Base-by-base conservation (phyloP, 768 basidiomycete genomes). In the Amanita subjunquillea region DNA sequence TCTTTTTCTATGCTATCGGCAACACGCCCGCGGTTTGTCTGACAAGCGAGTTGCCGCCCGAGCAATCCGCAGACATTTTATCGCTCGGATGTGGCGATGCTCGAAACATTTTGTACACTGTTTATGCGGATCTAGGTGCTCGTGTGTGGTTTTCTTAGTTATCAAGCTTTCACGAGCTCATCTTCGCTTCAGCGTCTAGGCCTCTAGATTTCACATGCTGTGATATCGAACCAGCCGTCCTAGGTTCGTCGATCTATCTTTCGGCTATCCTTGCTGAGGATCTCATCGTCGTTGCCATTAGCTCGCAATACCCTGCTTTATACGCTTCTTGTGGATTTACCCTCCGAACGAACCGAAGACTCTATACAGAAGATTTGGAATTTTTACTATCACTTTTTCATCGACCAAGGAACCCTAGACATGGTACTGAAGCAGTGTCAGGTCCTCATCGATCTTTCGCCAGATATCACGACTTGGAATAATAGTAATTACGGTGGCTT, bases 11-110 rank as follows among this genome's bases (percentile, higher is more conserved):
- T 58, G 66, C 76, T 5, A 60, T 77, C 32, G 78, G 78, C 27
- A 79, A 78, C 54, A 76, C 77, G 2, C 60, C 74, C 13, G 71
- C 78, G 3, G 63, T 76, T 2, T 69, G 59, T 45, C 58, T 79
- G 3, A 74, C 72, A 5, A 61, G 67, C 30, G 65, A 69, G 55
- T 59, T 78, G 10, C 61, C 73, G 50, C 69, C 66, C 2, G 74
- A 73, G 53, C 63, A 70, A 48, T 54, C 64, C 38, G 76, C 72
- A 10, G 56, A 66, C 23, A 60, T 77, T 27, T 57, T 79, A 2
- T 63, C 73, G 46, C 61, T 76, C 13, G 77, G 70, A 1, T 78
- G 75, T 53, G 76, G 77, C 23, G 76, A 78, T 50, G 72, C 73
- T 7, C 60, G 76, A 23, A 74, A 75, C 48, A 65, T 79, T 7